Percentiles rank a stretch among this genome's conserved stretches.
Evolutionary conservation across 495 filamentous ascomycete genomes (phyloP).

Genomic region (Daldinia childiae): DNA sequence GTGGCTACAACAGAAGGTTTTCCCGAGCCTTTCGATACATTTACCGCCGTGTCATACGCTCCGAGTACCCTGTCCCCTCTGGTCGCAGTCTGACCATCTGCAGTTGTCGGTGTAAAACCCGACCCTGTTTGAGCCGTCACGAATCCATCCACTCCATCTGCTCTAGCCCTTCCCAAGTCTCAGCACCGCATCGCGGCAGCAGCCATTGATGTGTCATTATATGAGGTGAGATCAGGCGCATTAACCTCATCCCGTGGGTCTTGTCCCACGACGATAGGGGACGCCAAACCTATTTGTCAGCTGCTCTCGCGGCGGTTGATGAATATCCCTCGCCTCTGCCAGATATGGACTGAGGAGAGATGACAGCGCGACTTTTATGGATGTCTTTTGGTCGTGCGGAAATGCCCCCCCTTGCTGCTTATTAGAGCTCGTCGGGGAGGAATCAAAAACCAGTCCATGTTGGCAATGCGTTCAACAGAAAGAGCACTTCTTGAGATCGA

Average conservation of each 20-base stretch:
- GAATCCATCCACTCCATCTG: constrained; percentile 40
- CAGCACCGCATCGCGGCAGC: constrained; percentile 56
- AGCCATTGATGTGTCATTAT: constrained; percentile 52
- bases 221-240: constrained; percentile 72
- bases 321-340: constrained; percentile 50
- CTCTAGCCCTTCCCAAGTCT: constrained; percentile 42
- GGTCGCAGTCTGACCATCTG: constrained; percentile 24
- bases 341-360: constrained; percentile 56
- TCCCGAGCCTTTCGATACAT: constrained; percentile 18
- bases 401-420: constrained; percentile 64
- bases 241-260: constrained; percentile 72
- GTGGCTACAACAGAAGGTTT: constrained; percentile 53
- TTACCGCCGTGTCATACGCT: constrained; percentile 47
- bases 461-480: constrained; percentile 78
- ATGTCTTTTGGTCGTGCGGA: constrained; percentile 82
- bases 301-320: constrained; percentile 44
- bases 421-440: constrained; percentile 63
- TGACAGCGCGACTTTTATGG: constrained; percentile 79
- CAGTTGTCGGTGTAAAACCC: constrained; percentile 38
- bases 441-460: constrained; percentile 90
- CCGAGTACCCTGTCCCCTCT: constrained; percentile 48
- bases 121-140: constrained; percentile 20
- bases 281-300: constrained; percentile 63
- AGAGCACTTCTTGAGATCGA: constrained; percentile 58
- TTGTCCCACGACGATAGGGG: constrained; percentile 63